A percentile compares a stretch with the other conserved stretches of the same genome.
phyloP scores from a whole-genome alignment of 495 filamentous ascomycete genomes.

The Annulohypoxylon stygium region DNA sequence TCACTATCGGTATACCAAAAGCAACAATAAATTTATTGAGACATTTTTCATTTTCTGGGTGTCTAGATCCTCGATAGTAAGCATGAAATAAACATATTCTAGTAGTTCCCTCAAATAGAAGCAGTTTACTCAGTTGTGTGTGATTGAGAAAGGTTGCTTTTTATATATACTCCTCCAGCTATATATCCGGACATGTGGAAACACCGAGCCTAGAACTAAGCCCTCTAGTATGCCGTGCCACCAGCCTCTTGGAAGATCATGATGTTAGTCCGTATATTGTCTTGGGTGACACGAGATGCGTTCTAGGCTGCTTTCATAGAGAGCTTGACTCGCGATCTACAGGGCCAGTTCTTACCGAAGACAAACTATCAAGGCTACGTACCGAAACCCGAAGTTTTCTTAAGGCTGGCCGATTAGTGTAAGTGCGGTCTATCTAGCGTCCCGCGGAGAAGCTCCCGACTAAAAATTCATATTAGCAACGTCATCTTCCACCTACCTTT shows the following conservation, averaged over 20 bases:
- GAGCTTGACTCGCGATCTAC: slow-evolving; percentile 20
- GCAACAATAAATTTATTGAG: background rate
- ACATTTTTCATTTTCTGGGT: background rate
- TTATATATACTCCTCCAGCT: background rate
- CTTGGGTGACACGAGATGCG: background rate
- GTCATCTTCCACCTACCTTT: slow-evolving; percentile 29
- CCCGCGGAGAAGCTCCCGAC: slow-evolving; percentile 25
- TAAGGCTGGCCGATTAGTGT: slow-evolving; percentile 16
- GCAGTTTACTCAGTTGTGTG: background rate
- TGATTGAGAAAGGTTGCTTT: slow-evolving; percentile 1
- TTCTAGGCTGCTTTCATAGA: slow-evolving; percentile 8
- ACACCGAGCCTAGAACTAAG: slow-evolving; percentile 14
- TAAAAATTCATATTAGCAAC: slow-evolving; percentile 20
- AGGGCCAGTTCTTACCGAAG: slow-evolving; percentile 9
- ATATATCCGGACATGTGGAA: slow-evolving; percentile 30
- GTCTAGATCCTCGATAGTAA: background rate
- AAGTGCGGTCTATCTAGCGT: slow-evolving; percentile 12
- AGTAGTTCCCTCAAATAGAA: background rate
- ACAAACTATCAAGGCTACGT: background rate
- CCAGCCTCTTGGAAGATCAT: slow-evolving; percentile 19
- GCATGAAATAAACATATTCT: background rate
- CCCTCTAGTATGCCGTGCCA: slow-evolving; percentile 25
- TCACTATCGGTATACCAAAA: background rate
- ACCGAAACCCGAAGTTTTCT: background rate
- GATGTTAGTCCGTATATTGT: slow-evolving; percentile 16